Conservation (phyloP, 2,329 filamentous ascomycete genomes). For the Colletotrichum sublineola region DNA sequence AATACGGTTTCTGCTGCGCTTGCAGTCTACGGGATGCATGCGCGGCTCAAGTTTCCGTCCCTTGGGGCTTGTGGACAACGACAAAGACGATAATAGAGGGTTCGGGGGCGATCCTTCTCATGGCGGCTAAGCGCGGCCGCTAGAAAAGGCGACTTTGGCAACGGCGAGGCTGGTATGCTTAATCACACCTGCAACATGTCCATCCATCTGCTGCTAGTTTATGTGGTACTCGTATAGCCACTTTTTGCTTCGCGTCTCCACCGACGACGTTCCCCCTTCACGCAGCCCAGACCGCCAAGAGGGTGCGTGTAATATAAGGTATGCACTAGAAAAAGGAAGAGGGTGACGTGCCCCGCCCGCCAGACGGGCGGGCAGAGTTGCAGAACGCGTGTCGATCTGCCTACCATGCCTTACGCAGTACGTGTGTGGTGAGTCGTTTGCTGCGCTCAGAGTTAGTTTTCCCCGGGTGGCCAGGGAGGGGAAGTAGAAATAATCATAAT, state of each 20-base stretch:
- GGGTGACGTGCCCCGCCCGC: neutral
- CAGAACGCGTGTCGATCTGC: neutral
- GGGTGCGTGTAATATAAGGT: neutral
- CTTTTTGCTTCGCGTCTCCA: no score
- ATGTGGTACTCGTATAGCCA: no score
- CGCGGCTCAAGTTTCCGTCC: neutral
- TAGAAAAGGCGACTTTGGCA: neutral
- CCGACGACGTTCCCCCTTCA: no score
- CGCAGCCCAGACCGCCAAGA: neutral
- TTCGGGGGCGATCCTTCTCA: no score
- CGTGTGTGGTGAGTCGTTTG: neutral
- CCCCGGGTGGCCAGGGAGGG: neutral
- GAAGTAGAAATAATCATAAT: no score
- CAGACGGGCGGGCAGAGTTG: slow-evolving; percentile 1
- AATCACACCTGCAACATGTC: neutral
- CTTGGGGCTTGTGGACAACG: no score
- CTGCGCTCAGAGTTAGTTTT: neutral
- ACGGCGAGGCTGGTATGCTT: neutral
- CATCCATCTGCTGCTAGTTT: no score
- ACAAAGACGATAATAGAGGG: no score
- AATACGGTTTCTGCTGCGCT: neutral
- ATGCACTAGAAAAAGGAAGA: neutral
- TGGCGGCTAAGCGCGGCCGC: neutral
- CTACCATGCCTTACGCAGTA: neutral
- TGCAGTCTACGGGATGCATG: neutral